Base-by-base conservation (phyloP, 495 filamentous ascomycete species). In the Cercophora scortea region DNA sequence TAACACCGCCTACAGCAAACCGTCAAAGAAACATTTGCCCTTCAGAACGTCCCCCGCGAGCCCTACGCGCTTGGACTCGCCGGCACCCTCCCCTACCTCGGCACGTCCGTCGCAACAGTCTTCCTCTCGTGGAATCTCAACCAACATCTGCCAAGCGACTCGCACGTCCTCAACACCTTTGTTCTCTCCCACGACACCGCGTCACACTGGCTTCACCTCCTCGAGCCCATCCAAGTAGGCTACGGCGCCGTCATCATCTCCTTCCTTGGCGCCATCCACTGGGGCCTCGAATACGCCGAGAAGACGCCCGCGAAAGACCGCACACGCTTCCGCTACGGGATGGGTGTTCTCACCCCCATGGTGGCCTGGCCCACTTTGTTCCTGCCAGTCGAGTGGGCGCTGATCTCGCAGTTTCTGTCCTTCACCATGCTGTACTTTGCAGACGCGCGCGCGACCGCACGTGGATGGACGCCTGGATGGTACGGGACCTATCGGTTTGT, bases 251-350 rank as follows among this genome's bases (percentile, higher is more conserved):
- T 95, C 47, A 90, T 96, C 60, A 85, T 96, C 61, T 95, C 90
- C 43, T 97, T 97, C 79, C 81, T 98, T 18, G 93, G 93, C 45
- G 93, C 94, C 36, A 82, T 96, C 61, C 93, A 98, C 70, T 97
- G 94, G 94, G 77, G 72, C 82, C 83, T 76, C 78, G 91, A 71
- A 81, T 92, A 61, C 67, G 79, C 67, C 76, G 73, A 74, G 43
- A 72, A 71, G 55, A 40, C 48, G n/a, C 53, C 67, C 3, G 45
- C 55, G 13, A 53, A 16, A 2, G 55, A 59, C 8, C 72, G 72
- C 16, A 71, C 68, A 6, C 59, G 64, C 1, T 71, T 76, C 49
- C 85, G 93, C 47, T 98, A 95, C 65, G 83, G 81, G 32, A 79
- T 90, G 53, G 93, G 92, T 56, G 82, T 96, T 16, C 55, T 89